Evolutionary conservation across 805 yeast genomes (phyloP).

Genomic region (Candida multigemmis): DNA sequence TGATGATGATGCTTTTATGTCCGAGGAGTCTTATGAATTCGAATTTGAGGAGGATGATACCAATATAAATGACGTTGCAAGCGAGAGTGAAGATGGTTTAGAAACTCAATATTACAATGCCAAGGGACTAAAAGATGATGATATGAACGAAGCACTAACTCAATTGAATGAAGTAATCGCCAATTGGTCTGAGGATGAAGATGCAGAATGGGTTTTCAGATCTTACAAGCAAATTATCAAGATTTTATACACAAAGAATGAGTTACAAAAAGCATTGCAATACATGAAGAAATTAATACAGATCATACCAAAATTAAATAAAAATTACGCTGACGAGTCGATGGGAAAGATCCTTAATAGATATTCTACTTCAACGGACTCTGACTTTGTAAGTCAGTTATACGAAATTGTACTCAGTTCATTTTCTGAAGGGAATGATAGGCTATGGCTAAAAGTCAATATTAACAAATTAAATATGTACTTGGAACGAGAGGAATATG

Average conservation of each 20-base stretch:
- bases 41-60: conserved; percentile 29
- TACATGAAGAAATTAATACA: conserved; percentile 12
- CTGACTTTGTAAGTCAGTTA: conserved; percentile 17
- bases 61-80: conserved; percentile 16
- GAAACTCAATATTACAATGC: conserved; percentile 28
- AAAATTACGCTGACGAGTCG: conserved; percentile 30
- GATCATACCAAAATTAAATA: conserved; percentile 17
- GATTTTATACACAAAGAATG: conserved; percentile 13
- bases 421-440: conserved; percentile 16
- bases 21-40: conserved; percentile 33
- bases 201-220: conserved; percentile 26
- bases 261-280: conserved; percentile 13
- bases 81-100: conserved; percentile 10
- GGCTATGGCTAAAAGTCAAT: conserved; percentile 40
- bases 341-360: conserved; percentile 24
- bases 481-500: conserved; percentile 17
- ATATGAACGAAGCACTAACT: conserved; percentile 11
- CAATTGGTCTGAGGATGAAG: conserved; percentile 6
- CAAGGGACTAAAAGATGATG: conserved; percentile 28
- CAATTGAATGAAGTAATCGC: conserved; percentile 10
- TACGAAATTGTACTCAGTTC: conserved; percentile 21
- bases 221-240: conserved; percentile 34
- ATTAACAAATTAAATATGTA: conserved; percentile 34
- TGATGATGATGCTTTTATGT: conserved; percentile 24
- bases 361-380: conserved; percentile 18